Evolutionary conservation across 2,329 filamentous ascomycete species (phyloP), one percentile per base, ranked within the genome.

Genomic region (Sodiomyces alkalinus): DNA sequence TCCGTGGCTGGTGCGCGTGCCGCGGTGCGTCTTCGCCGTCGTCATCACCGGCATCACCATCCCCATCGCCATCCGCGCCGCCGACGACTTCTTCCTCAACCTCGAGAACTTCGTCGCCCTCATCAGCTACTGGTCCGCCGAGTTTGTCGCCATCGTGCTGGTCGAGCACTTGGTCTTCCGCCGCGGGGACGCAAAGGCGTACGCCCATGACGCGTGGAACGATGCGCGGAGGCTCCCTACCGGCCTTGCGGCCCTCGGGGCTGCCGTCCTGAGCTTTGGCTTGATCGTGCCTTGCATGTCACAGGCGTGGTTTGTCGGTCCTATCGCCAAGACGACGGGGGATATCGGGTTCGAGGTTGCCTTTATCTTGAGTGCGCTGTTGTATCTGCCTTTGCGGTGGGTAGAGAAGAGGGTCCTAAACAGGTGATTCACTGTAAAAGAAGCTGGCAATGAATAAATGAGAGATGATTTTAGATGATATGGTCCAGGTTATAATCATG

Each of bases 281-380:
- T 43, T 74, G 7, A 58, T 74, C 2, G 53, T 75, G 6, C 70
- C 71, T 0, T 65, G 62, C 18, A 74, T 75, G 62, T 58, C 55
- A 7, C 65, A 73, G 46, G 62, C 59, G 4, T 75, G 69, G 69
- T 75, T 62, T 41, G 64, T 58, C 7, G 71, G 71, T 0, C 70
- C 70, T 0, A 65, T 76, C 38, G 71, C 69, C 1, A 48, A 58
- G 46, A 60, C 40, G 19, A 72, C 70, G 8, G 73, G 73, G 0
- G 72, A 78, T 37, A 66, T 78, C 43, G 74, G 73, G 0, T 75
- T 78, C 32, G 73, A 78, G 52, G 49, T 73, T 44, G 71, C 71
- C 0, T 64, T 76, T 41, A 56, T 58, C 17, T 43, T 68, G 31
- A 63, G 60, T 9, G 56, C 46, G 2, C 8, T 67, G 18, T 44